Percentiles rank a stretch among this genome's conserved stretches.
Conservation (phyloP, 169 alveolate genomes). For the Cryptosporidium andersoni region DNA sequence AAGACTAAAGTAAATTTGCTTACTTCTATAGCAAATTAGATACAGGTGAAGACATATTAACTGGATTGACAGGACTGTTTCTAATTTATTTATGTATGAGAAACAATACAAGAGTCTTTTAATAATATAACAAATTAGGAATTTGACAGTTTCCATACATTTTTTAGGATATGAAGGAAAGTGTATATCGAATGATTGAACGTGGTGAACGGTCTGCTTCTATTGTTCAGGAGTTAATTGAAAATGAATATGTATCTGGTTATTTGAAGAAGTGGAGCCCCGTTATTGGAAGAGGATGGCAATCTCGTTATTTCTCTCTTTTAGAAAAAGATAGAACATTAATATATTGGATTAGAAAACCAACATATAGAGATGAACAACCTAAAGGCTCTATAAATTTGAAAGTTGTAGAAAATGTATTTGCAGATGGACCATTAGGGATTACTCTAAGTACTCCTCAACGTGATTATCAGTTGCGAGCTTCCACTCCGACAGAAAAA, state of each 20-base stretch:
- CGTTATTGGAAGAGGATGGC: conserved; percentile 71
- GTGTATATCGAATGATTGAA: background rate
- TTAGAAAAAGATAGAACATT: conserved; percentile 50
- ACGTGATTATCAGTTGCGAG: conserved; percentile 60
- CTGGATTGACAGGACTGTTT: too few relatives aligned
- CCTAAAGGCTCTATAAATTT: conserved; percentile 60
- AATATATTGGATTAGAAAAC: conserved; percentile 59
- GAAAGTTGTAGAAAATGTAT: conserved; percentile 59
- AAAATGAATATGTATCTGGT: conserved; percentile 55
- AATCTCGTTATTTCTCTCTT: conserved; percentile 47
- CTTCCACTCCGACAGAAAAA: conserved; percentile 62
- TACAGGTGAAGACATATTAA: too few relatives aligned
- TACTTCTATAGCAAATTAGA: too few relatives aligned
- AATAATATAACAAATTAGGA: too few relatives aligned
- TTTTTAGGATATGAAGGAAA: too few relatives aligned
- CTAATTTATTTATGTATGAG: too few relatives aligned
- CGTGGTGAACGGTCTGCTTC: conserved; percentile 43
- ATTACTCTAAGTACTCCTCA: conserved; percentile 64
- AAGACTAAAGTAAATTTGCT: too few relatives aligned
- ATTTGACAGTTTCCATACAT: too few relatives aligned
- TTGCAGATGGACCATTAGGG: conserved; percentile 71
- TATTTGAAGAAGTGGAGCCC: conserved; percentile 69
- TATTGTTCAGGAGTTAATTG: conserved; percentile 62
- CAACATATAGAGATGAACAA: conserved; percentile 53
- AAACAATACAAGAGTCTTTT: too few relatives aligned